A percentile compares a stretch with the other conserved stretches of the same genome.
These are phyloP conservation scores for Penicillium argentinense DNA, from an alignment of 495 filamentous ascomycete species.

Conservation along the genomic window DNA sequence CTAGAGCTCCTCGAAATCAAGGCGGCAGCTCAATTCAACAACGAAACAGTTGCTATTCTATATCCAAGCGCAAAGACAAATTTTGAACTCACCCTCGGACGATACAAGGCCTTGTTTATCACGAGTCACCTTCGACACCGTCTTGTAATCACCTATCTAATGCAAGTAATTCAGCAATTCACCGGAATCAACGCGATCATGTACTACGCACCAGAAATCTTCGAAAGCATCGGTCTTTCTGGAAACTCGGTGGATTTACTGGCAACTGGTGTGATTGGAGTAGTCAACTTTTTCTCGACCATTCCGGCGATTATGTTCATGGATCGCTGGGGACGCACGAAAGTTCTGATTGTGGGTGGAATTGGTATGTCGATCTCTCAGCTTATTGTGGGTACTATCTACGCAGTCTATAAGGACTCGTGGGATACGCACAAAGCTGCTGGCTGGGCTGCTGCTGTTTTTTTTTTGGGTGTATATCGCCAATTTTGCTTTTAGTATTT, in stretches of 20 bases:
- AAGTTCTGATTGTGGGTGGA: constrained; percentile 63
- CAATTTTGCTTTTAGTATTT: constrained; percentile 14
- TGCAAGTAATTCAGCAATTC: constrained; percentile 13
- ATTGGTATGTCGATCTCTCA: constrained; percentile 63
- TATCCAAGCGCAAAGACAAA: constrained; percentile 57
- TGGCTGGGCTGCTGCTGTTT: constrained; percentile 71
- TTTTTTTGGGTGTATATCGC: constrained; percentile 69
- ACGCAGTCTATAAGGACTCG: constrained; percentile 55
- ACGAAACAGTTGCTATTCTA: constrained; percentile 61
- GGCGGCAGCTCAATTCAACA: constrained; percentile 69
- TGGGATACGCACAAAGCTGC: constrained; percentile 60
- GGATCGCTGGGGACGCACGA: constrained; percentile 61
- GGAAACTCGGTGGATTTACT: constrained; percentile 57
- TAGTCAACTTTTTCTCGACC: constrained; percentile 64
- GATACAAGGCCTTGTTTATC: constrained; percentile 32
- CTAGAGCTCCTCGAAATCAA: constrained; percentile 78
- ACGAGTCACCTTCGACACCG: not conserved
- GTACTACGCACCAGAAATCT: constrained; percentile 62
- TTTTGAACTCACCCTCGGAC: not conserved
- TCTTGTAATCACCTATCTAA: not conserved
- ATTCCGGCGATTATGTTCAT: constrained; percentile 62
- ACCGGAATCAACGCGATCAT: constrained; percentile 43
- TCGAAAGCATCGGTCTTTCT: constrained; percentile 47
- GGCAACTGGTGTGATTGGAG: constrained; percentile 63
- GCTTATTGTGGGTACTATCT: constrained; percentile 63